Conservation (phyloP, 2,329 filamentous ascomycete genomes). For the Colletotrichum gigasporum region DNA sequence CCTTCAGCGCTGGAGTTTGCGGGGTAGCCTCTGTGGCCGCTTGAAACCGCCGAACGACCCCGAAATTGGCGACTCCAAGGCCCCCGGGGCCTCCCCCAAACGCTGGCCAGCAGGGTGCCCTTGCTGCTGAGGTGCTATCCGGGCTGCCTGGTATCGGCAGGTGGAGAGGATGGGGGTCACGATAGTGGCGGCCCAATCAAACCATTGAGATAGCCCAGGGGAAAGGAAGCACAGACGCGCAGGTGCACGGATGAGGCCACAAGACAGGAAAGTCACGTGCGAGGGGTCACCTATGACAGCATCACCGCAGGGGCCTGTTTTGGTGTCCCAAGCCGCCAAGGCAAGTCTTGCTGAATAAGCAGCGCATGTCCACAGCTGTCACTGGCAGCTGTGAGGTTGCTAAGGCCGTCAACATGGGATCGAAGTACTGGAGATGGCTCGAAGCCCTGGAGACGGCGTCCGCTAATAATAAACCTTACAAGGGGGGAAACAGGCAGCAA, state of each 20-base stretch:
- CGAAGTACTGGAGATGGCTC: no score
- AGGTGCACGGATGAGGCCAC: neutral
- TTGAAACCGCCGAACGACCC: slow-evolving; percentile 26
- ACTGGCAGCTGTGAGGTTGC: no score
- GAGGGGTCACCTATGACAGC: neutral
- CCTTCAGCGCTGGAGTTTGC: slow-evolving; percentile 21
- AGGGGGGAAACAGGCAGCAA: no score
- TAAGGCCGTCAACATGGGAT: no score
- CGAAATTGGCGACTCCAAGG: slow-evolving; percentile 4
- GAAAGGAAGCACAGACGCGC: neutral
- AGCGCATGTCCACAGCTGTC: no score
- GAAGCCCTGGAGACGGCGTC: no score
- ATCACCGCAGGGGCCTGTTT: neutral
- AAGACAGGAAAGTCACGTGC: slow-evolving; percentile 12
- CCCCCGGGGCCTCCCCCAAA: neutral
- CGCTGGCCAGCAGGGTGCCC: neutral
- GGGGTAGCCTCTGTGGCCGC: slow-evolving; percentile 20
- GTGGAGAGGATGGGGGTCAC: neutral
- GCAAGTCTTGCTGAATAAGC: no score
- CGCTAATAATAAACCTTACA: no score
- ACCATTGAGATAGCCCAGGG: neutral
- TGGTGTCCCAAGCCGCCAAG: no score
- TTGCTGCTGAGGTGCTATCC: neutral
- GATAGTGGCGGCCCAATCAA: neutral
- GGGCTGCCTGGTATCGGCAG: neutral